Conservation (phyloP, 2,329 filamentous ascomycete genomes). For the Epichloe sylvatica region DNA sequence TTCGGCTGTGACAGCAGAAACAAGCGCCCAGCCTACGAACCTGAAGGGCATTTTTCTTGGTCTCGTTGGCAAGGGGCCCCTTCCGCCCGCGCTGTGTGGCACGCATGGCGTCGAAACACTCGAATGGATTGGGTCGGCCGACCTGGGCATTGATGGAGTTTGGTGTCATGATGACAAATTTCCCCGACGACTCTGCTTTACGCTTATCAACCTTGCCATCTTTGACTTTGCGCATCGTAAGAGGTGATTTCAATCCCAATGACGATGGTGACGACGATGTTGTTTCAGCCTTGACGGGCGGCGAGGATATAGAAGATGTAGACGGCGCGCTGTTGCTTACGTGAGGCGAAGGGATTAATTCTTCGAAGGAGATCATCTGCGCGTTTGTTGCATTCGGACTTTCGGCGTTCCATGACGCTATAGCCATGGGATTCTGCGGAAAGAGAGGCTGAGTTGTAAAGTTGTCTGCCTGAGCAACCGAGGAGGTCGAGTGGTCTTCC, state of each 20-base stretch:
- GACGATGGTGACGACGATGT: neutral
- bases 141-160: conserved; percentile 37
- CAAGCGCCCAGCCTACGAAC: conserved; percentile 42
- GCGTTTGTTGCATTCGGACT: conserved; percentile 18
- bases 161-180: conserved; percentile 43
- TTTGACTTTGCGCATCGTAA: conserved; percentile 29
- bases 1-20: conserved; percentile 45
- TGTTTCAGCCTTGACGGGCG: conserved; percentile 15
- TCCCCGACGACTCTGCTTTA: conserved; percentile 19
- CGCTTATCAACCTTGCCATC: conserved; percentile 21
- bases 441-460: conserved; percentile 24
- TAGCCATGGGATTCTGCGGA: conserved; percentile 19
- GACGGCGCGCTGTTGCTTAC: conserved; percentile 7
- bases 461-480: conserved; percentile 10
- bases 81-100: conserved; percentile 42
- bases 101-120: conserved; percentile 40
- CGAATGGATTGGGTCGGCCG: conserved; percentile 36
- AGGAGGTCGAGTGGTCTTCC: conserved; percentile 10
- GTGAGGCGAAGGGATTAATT: conserved; percentile 21
- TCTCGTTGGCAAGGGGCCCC: conserved; percentile 39
- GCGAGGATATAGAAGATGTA: conserved; percentile 15
- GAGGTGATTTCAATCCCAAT: conserved; percentile 13
- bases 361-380: conserved; percentile 25
- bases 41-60: conserved; percentile 39
- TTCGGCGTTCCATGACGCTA: conserved; percentile 28